These are phyloP conservation scores for Nymphaea colorata DNA, from an alignment of 164 flowering plant species.

Conservation along the genomic window DNA sequence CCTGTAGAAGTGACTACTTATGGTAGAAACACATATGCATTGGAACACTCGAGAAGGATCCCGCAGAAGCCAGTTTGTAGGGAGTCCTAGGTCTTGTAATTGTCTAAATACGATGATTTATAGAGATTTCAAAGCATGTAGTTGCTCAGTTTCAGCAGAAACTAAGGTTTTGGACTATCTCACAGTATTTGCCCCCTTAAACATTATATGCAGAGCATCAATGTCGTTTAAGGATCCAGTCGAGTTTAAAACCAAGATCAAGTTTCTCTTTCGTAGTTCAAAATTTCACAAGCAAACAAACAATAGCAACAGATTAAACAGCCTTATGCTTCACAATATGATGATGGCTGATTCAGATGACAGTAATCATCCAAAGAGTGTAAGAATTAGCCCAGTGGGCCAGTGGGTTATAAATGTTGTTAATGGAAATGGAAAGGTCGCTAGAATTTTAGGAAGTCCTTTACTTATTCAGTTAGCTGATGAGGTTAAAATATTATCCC, in stretches of 20 bases:
- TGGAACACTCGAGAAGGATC: neutral
- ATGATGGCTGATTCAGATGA: constrained; percentile 12
- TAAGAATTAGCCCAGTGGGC: constrained; percentile 18
- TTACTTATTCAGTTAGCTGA: constrained; percentile 28
- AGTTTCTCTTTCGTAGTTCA: constrained; percentile 18
- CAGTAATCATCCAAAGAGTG: constrained; percentile 6
- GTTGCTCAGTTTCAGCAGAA: neutral
- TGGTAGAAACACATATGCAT: neutral
- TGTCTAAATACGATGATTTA: neutral
- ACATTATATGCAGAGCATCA: constrained; percentile 10
- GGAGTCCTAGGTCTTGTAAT: neutral
- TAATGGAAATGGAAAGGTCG: constrained; percentile 35
- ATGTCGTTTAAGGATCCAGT: constrained; percentile 19
- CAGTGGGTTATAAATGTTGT: constrained; percentile 35
- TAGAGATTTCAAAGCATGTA: neutral
- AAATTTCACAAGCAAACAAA: constrained; percentile 11
- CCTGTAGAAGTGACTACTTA: neutral
- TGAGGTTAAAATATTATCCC: constrained; percentile 13
- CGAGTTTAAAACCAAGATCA: constrained; percentile 22
- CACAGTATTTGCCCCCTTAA: neutral
- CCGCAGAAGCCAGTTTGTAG: neutral
- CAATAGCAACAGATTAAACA: constrained; percentile 17
- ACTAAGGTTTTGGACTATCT: neutral
- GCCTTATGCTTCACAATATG: constrained; percentile 23
- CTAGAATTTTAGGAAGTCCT: constrained; percentile 38